phyloP scores from a whole-genome alignment of 805 yeast species.

The Komagataella mondaviorum region DNA sequence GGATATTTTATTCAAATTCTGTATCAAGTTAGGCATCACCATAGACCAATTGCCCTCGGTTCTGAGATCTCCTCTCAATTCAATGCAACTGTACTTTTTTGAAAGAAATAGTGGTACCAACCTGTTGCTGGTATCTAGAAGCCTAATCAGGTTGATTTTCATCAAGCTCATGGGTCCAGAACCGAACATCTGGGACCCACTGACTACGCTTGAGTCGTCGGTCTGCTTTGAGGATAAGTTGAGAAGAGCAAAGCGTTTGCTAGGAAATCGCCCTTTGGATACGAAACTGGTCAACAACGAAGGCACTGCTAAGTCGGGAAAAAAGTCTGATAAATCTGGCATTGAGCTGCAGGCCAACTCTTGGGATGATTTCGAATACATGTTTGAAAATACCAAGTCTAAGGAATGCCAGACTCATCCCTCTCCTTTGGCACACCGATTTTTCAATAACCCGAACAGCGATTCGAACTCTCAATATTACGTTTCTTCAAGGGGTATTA shows the following conservation, averaged over 20 bases:
- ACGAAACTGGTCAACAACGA: not conserved
- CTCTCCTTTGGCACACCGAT: conserved; percentile 67
- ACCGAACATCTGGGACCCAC: conserved; percentile 63
- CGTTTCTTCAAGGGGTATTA: conserved; percentile 48
- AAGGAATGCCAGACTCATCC: not conserved
- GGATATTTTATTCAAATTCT: conserved; percentile 49
- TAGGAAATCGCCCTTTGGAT: not conserved
- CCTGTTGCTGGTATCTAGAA: conserved; percentile 44
- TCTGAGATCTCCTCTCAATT: conserved; percentile 45
- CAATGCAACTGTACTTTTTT: conserved; percentile 57
- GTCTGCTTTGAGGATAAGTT: not conserved
- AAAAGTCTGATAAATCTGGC: not conserved
- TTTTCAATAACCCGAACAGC: conserved; percentile 81
- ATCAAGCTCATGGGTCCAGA: conserved; percentile 43
- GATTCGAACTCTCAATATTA: conserved; percentile 74
- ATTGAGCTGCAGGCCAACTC: not conserved
- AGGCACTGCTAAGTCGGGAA: not conserved
- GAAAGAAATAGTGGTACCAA: conserved; percentile 53
- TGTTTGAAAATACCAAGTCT: not conserved
- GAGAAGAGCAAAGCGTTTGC: not conserved
- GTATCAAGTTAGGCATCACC: conserved; percentile 39
- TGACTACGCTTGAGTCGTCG: conserved; percentile 29
- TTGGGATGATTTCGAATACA: not conserved
- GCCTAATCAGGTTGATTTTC: conserved; percentile 54
- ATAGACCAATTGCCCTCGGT: conserved; percentile 25